Conservation (phyloP, 1,139 yeast genomes). For the Lodderomyces theae region DNA sequence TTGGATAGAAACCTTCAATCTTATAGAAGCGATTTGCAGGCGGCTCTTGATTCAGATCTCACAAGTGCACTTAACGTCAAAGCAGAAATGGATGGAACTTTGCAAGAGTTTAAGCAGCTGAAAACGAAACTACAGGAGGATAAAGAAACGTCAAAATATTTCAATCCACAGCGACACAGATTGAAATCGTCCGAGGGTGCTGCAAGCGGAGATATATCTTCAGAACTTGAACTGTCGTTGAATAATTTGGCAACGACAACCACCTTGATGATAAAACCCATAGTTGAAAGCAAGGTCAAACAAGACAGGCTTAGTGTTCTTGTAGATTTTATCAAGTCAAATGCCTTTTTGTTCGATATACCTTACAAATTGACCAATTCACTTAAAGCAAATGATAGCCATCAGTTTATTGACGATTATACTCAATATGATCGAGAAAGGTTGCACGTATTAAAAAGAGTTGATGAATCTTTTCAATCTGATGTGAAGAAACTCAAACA, state of each 20-base stretch:
- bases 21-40: constrained; percentile 64
- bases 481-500: background rate
- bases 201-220: constrained; percentile 13
- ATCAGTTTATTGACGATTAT: constrained; percentile 68
- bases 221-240: constrained; percentile 44
- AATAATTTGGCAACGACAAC: constrained; percentile 56
- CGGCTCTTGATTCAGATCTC: constrained; percentile 71
- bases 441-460: constrained; percentile 5
- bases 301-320: constrained; percentile 61
- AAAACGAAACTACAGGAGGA: constrained; percentile 40
- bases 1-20: constrained; percentile 62
- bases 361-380: constrained; percentile 59
- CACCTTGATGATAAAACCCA: constrained; percentile 70
- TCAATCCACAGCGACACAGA: constrained; percentile 33
- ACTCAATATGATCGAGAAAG: constrained; percentile 43
- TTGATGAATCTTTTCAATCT: background rate
- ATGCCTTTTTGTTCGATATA: constrained; percentile 66
- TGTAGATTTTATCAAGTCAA: constrained; percentile 58
- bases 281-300: constrained; percentile 59
- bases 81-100: constrained; percentile 44
- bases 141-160: constrained; percentile 34
- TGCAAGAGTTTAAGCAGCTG: constrained; percentile 33
- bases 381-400: constrained; percentile 63
- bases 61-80: constrained; percentile 75
- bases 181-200: constrained; percentile 16